Percentiles rank a stretch among this genome's conserved stretches.
phyloP scores from a whole-genome alignment of 805 yeast genomes.

The Saturnispora dispora region DNA sequence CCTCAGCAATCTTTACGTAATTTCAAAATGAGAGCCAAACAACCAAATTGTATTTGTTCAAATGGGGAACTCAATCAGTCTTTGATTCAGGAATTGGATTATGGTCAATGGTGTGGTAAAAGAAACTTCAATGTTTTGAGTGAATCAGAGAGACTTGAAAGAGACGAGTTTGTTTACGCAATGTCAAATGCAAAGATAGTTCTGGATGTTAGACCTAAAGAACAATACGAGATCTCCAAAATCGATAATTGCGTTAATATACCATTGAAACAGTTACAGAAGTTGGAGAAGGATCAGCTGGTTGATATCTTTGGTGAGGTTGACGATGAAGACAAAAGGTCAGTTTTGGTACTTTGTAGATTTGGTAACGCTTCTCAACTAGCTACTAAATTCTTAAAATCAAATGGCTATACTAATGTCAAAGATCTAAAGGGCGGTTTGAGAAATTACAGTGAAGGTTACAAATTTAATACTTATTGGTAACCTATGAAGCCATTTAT shows the following conservation, averaged over 20 bases:
- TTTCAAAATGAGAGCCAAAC: slow-evolving; percentile 72
- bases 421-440: slow-evolving; percentile 77
- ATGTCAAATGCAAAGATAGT: slow-evolving; percentile 21
- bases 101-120: slow-evolving; percentile 68
- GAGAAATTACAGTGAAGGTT: slow-evolving; percentile 11
- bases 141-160: slow-evolving; percentile 38
- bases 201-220: slow-evolving; percentile 74
- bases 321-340: slow-evolving; percentile 9
- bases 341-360: slow-evolving; percentile 62
- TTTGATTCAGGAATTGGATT: slow-evolving; percentile 44
- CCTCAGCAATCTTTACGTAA: slow-evolving; percentile 50
- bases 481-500: not conserved
- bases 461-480: slow-evolving; percentile 18
- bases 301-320: slow-evolving; percentile 8
- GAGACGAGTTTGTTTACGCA: slow-evolving; percentile 25
- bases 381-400: slow-evolving; percentile 52
- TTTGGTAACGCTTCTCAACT: slow-evolving; percentile 86
- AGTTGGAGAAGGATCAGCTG: slow-evolving; percentile 17
- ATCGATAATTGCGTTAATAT: slow-evolving; percentile 53
- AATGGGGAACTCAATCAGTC: slow-evolving; percentile 41
- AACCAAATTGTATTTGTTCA: slow-evolving; percentile 50
- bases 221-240: slow-evolving; percentile 62
- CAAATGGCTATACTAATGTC: slow-evolving; percentile 39
- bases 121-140: slow-evolving; percentile 37
- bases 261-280: slow-evolving; percentile 45